Percentiles rank a stretch among this genome's conserved stretches.
Conservation (phyloP, 176 grass and related monocot species). For the Aegilops bicornis region DNA sequence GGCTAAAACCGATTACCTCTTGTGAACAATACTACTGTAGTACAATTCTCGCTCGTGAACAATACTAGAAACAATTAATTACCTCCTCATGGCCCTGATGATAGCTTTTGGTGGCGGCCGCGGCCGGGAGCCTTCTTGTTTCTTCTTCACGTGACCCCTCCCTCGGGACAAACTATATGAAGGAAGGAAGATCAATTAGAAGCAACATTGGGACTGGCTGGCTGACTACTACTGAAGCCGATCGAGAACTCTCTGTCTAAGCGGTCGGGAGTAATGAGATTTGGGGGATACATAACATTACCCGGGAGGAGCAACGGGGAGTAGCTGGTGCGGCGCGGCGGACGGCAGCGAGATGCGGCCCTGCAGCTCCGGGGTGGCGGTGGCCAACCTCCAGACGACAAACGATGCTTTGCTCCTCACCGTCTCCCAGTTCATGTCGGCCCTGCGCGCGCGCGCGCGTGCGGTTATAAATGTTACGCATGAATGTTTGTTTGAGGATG, state of each 20-base stretch:
- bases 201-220: no score
- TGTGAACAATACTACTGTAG: no score
- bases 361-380: background rate
- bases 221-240: no score
- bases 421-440: background rate
- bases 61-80: background rate
- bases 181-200: no score
- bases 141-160: background rate
- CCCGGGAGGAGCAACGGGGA: background rate
- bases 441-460: no score
- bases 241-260: no score
- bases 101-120: background rate
- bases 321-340: background rate
- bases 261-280: background rate
- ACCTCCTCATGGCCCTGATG: background rate
- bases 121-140: background rate
- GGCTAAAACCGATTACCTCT: no score
- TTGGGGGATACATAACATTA: background rate
- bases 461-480: no score
- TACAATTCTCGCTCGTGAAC: no score
- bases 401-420: background rate
- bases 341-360: background rate
- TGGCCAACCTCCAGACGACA: background rate
- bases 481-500: no score
- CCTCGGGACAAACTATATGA: no score